A percentile compares a stretch with the other conserved stretches of the same genome.
Conservation (phyloP, 257 asterid species). For the Nicotiana tabacum region DNA sequence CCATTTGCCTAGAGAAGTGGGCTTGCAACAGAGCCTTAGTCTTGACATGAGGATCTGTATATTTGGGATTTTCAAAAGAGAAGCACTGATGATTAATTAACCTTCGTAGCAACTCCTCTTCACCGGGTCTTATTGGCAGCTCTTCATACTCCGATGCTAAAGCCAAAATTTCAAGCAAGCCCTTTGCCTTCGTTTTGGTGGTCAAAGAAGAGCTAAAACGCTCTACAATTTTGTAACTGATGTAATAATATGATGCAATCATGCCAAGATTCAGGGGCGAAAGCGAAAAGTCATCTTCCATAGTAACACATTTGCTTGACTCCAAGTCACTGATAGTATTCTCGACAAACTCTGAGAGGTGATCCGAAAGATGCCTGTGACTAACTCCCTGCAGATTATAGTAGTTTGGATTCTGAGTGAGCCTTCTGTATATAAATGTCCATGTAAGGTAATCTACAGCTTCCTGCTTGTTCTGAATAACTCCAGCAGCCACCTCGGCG, state of each 20-base stretch:
- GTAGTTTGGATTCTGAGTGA: conserved; percentile 41
- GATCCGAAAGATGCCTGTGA: conserved; percentile 35
- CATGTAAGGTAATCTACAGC: conserved; percentile 36
- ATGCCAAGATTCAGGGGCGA: conserved; percentile 33
- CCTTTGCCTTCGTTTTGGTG: conserved; percentile 32
- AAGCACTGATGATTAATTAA: conserved; percentile 32
- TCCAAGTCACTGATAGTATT: conserved; percentile 30
- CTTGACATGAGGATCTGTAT: conserved; percentile 30
- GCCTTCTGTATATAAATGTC: conserved; percentile 39
- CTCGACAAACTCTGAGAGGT: conserved; percentile 36
- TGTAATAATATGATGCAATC: conserved; percentile 35
- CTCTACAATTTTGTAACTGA: conserved; percentile 34
- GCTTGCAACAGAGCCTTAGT: conserved; percentile 37
- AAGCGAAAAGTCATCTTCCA: conserved; percentile 28
- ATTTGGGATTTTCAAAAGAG: conserved; percentile 26
- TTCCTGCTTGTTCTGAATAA: conserved; percentile 36
- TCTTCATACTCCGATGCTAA: conserved; percentile 35
- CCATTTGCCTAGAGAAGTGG: conserved; percentile 31
- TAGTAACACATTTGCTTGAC: conserved; percentile 28
- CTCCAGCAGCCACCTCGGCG: conserved; percentile 32
- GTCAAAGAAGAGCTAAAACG: conserved; percentile 36
- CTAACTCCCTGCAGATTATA: conserved; percentile 38
- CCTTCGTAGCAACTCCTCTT: conserved; percentile 33
- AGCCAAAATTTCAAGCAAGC: conserved; percentile 32
- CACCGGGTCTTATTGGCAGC: conserved; percentile 31